Percentiles rank a stretch among this genome's conserved stretches.
Conservation (phyloP, 2,329 filamentous ascomycete species). For the Lecanicillium sp. region DNA sequence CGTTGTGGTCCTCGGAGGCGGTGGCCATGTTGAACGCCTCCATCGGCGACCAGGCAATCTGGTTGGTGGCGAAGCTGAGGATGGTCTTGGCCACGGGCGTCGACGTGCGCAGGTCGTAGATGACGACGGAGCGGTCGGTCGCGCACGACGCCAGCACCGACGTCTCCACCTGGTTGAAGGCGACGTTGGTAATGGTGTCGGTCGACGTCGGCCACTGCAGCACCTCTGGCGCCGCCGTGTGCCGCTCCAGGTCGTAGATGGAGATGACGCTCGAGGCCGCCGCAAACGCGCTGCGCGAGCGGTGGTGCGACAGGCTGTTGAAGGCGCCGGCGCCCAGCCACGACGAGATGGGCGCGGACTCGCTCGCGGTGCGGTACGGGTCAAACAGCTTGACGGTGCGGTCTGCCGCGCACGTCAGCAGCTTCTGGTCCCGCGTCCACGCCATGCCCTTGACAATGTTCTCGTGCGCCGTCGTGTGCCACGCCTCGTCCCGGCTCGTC, state of each 20-base stretch:
- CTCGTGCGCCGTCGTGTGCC: constrained; percentile 77
- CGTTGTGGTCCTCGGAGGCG: constrained; percentile 90
- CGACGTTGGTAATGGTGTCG: constrained; percentile 81
- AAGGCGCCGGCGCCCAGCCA: constrained; percentile 82
- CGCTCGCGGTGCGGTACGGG: constrained; percentile 66
- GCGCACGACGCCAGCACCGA: constrained; percentile 81
- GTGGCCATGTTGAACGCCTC: constrained; percentile 93
- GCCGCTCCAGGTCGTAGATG: constrained; percentile 79
- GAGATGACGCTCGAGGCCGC: constrained; percentile 70
- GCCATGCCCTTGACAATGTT: constrained; percentile 88
- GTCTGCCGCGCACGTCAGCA: constrained; percentile 83
- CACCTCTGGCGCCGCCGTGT: constrained; percentile 73
- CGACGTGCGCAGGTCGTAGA: constrained; percentile 87
- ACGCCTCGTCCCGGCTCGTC: constrained; percentile 62
- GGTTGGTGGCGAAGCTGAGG: constrained; percentile 75
- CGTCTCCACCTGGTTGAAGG: constrained; percentile 92
- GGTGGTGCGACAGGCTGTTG: constrained; percentile 76
- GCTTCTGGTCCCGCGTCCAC: constrained; percentile 79
- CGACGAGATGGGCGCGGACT: constrained; percentile 67
- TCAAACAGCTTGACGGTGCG: constrained; percentile 86
- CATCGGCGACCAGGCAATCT: constrained; percentile 90
- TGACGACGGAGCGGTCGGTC: constrained; percentile 75
- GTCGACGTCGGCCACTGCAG: constrained; percentile 81
- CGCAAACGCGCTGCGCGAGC: constrained; percentile 71
- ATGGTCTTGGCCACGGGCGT: constrained; percentile 75